Evolutionary conservation across 768 basidiomycete genomes (phyloP).

Genomic region (Pilatotrama ljubarskyi): DNA sequence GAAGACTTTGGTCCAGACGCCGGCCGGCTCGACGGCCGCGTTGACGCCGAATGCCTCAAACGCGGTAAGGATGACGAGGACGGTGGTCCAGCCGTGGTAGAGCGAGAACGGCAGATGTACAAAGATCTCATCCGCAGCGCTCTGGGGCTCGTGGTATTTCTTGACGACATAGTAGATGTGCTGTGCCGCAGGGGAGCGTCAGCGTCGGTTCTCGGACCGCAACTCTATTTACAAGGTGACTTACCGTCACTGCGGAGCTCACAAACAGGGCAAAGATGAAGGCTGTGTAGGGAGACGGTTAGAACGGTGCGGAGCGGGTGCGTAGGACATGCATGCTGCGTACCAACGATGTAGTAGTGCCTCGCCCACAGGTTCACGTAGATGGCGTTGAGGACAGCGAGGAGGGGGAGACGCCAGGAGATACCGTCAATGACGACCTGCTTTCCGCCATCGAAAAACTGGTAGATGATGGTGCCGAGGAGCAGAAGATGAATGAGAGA

Average conservation of each 20-base stretch:
- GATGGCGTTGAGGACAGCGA: slow-evolving; percentile 84
- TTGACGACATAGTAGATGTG: slow-evolving; percentile 96
- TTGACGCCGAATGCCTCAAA: slow-evolving; percentile 91
- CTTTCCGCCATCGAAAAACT: slow-evolving; percentile 80
- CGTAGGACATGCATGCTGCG: slow-evolving; percentile 10
- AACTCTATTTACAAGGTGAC: background rate
- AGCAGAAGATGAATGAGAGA: slow-evolving; percentile 88
- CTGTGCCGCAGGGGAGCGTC: slow-evolving; percentile 42
- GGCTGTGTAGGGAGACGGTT: slow-evolving; percentile 43
- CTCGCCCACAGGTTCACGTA: slow-evolving; percentile 87
- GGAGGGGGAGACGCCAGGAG: slow-evolving; percentile 88
- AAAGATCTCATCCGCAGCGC: slow-evolving; percentile 76
- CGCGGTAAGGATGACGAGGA: slow-evolving; percentile 76
- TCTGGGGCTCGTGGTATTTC: slow-evolving; percentile 72
- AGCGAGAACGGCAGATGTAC: slow-evolving; percentile 96
- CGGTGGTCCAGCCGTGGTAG: slow-evolving; percentile 91
- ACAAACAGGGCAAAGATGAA: slow-evolving; percentile 90
- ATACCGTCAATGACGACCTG: slow-evolving; percentile 81
- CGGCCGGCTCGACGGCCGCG: slow-evolving; percentile 60
- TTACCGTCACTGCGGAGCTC: slow-evolving; percentile 62
- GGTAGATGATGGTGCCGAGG: slow-evolving; percentile 88
- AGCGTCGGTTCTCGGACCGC: background rate
- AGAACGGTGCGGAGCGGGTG: slow-evolving; percentile 8
- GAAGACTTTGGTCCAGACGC: slow-evolving; percentile 92
- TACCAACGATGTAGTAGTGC: slow-evolving; percentile 68